Base-by-base conservation (phyloP, 2,329 filamentous ascomycete genomes). In the Simplicillium sp. region DNA sequence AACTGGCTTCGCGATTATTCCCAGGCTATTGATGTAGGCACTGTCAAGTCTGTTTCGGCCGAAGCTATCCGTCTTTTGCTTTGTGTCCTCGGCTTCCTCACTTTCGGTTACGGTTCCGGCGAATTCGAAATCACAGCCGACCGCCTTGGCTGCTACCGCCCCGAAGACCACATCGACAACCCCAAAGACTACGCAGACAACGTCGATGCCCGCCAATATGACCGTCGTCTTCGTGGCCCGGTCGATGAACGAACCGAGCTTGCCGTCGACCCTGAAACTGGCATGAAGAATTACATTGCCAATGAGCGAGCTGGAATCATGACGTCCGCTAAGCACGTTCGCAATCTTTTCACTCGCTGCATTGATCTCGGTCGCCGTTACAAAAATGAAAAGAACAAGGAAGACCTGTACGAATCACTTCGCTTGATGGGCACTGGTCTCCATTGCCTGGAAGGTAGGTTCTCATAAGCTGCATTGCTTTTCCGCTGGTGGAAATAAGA, bases 1-100 rank as follows among this genome's bases (percentile, higher is more conserved):
- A 96, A 95, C 68, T 95, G 89, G 89, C 77, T 95, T 29, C 78
- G 75, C 44, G 89, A 96, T 64, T 96, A 96, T 64, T 92, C 85
- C 40, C 89, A 96, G 63, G 89, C 88, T 46, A 85, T 95, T 53
- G 89, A 96, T 60, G 86, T 95, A 38, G 89, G 87, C 46, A 94
- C 87, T 4, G 78, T 95, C 64, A 95, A 95, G 67, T 77, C 82
- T 52, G 88, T 96, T 47, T 90, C 85, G 42, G 83, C 87, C 39
- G 87, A 94, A 63, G 88, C 88, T 44, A 94, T 96, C 55, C 82
- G 89, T 29, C 84, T 96, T 37, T 69, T 95, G 12, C 77, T 96
- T 41, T 94, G 85, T 71, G 78, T 96, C 36, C 73, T 96, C 34
- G 87, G 87, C 13, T 96, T 96, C 70, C 73, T 96, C 68, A 90